Evolutionary conservation across 148 eudicot genomes (phyloP).

Genomic region (Suaeda aralocaspica): DNA sequence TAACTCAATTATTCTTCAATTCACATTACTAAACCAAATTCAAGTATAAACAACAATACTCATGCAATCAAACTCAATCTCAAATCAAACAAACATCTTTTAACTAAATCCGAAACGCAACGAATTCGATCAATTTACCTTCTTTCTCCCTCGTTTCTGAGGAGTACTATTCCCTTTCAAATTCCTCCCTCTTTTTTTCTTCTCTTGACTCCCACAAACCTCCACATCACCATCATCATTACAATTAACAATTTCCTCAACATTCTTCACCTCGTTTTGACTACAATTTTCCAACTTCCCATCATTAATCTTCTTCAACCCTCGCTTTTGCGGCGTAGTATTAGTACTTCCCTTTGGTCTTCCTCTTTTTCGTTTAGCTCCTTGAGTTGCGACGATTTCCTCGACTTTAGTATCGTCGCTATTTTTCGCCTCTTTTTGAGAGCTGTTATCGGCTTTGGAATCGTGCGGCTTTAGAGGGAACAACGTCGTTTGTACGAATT

Average conservation of each 20-base stretch:
- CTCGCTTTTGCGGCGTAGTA: slow-evolving; percentile 31
- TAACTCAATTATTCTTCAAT: neutral
- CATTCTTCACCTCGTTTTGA: slow-evolving; percentile 4
- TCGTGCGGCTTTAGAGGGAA: slow-evolving; percentile 50
- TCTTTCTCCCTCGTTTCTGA: slow-evolving; percentile 40
- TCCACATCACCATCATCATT: slow-evolving; percentile 35
- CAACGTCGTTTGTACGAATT: slow-evolving; percentile 67
- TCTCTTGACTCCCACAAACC: slow-evolving; percentile 39
- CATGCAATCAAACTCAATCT: neutral
- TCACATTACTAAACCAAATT: neutral
- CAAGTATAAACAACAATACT: no score
- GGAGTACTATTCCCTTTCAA: slow-evolving; percentile 32
- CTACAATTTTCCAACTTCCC: neutral
- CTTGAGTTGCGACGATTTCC: slow-evolving; percentile 40
- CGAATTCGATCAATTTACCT: slow-evolving; percentile 27
- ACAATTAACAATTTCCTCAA: slow-evolving; percentile 16
- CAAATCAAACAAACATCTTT: neutral
- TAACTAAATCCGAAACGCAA: neutral
- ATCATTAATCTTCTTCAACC: slow-evolving; percentile 44
- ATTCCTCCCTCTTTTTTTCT: slow-evolving; percentile 31
- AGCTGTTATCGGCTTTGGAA: slow-evolving; percentile 22
- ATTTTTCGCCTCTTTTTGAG: slow-evolving; percentile 21
- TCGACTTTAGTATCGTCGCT: no score
- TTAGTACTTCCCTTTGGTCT: slow-evolving; percentile 32
- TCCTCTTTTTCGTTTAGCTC: slow-evolving; percentile 31